phyloP scores from a whole-genome alignment of 176 grass and related monocot species.

The Tillandsia fasciculata region DNA sequence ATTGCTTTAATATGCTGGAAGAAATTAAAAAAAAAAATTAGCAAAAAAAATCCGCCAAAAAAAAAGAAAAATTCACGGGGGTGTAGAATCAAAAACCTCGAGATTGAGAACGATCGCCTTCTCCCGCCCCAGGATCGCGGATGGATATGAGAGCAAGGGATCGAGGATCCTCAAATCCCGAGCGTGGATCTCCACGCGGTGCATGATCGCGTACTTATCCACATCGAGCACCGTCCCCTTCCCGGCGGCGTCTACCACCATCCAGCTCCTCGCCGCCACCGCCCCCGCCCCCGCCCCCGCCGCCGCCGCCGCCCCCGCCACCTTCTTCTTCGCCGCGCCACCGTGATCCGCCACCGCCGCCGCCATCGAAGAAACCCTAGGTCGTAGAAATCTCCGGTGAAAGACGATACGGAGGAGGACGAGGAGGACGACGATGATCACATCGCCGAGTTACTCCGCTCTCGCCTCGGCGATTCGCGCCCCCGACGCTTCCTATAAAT shows the following conservation, averaged over 20 bases:
- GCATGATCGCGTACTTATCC: conserved; percentile 12
- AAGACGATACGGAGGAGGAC: too few species aligned
- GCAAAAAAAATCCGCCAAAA: neutral
- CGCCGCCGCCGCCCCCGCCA: neutral
- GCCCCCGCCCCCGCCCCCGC: neutral
- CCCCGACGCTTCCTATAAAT: too few species aligned
- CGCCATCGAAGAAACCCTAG: neutral
- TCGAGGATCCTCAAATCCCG: neutral
- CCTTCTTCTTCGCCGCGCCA: neutral
- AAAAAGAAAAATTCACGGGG: neutral
- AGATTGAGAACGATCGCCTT: conserved; percentile 9
- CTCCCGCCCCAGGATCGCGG: neutral
- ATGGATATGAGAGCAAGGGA: conserved; percentile 1
- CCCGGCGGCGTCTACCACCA: neutral
- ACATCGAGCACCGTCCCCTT: neutral
- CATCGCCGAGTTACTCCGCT: too few species aligned
- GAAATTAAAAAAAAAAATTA: neutral
- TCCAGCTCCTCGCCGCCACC: conserved; percentile 6
- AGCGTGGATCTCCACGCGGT: neutral
- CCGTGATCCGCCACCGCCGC: neutral
- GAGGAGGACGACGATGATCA: too few species aligned
- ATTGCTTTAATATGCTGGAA: conserved; percentile 9
- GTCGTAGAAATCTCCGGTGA: too few species aligned
- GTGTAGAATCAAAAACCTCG: neutral
- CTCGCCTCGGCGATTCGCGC: too few species aligned